Percentiles rank a stretch among this genome's conserved stretches.
phyloP scores from a whole-genome alignment of 345 rosid species.

The Anastatica hierochuntica region DNA sequence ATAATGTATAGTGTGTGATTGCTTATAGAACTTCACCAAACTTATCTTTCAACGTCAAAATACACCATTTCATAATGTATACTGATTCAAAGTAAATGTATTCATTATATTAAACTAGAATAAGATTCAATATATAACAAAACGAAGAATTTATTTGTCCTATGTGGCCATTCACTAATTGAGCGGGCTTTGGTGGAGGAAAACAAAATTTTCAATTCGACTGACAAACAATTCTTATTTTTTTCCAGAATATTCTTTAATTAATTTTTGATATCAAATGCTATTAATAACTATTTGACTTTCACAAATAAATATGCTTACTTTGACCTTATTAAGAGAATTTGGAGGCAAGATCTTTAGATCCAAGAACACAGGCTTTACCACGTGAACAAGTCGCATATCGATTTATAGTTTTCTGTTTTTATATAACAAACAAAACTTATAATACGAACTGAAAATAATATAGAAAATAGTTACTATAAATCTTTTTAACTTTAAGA shows the following conservation, averaged over 20 bases:
- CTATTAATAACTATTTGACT: constrained; percentile 19
- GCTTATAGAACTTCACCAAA: constrained; percentile 25
- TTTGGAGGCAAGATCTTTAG: constrained; percentile 19
- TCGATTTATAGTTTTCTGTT: constrained; percentile 4
- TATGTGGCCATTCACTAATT: too few relatives aligned
- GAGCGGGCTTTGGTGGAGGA: too few relatives aligned
- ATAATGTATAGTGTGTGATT: constrained; percentile 6
- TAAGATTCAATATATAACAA: too few relatives aligned
- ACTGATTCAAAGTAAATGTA: constrained; percentile 1
- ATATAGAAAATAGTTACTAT: too few relatives aligned
- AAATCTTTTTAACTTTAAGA: too few relatives aligned
- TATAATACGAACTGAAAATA: background rate
- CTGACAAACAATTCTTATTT: background rate
- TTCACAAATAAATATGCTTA: background rate
- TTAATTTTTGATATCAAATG: background rate
- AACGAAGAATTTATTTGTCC: too few relatives aligned
- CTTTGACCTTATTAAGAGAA: constrained; percentile 12
- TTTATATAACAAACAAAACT: constrained; percentile 3
- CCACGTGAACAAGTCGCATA: constrained; percentile 23
- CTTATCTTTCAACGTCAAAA: constrained; percentile 21
- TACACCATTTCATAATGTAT: constrained; percentile 19
- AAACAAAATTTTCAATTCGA: background rate
- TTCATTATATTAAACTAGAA: too few relatives aligned
- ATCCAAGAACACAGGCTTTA: constrained; percentile 21
- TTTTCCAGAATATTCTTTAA: background rate